Percentiles rank a stretch among this genome's conserved stretches.
These are phyloP conservation scores for Grosmannia clavigera DNA, from an alignment of 2,329 filamentous ascomycete genomes.

Conservation along the genomic window DNA sequence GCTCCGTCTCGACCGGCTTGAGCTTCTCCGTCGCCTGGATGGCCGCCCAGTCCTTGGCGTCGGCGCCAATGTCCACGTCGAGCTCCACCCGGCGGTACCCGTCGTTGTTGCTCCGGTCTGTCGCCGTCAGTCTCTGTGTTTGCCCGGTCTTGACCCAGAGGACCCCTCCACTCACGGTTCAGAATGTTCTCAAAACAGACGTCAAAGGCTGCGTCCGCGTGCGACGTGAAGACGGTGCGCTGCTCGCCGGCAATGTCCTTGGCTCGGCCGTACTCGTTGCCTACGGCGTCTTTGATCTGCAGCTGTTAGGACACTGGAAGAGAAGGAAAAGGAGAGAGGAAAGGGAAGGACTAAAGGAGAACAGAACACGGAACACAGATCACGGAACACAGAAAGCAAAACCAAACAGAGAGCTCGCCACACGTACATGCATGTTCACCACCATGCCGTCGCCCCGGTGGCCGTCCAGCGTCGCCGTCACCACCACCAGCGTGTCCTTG, in stretches of 20 bases:
- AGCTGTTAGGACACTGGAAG: neutral
- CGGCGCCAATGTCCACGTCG: constrained; percentile 90
- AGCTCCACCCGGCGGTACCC: constrained; percentile 68
- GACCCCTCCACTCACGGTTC: constrained; percentile 14
- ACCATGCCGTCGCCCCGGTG: constrained; percentile 80
- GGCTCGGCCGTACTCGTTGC: constrained; percentile 88
- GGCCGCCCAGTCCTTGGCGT: constrained; percentile 95
- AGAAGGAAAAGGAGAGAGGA: too few relatives aligned
- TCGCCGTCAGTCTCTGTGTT: neutral
- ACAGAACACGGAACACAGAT: too few relatives aligned
- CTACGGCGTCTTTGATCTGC: constrained; percentile 87
- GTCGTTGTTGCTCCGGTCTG: constrained; percentile 24
- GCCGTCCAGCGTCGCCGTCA: constrained; percentile 82
- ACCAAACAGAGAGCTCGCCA: too few relatives aligned
- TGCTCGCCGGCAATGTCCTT: constrained; percentile 87
- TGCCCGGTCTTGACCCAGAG: too few relatives aligned
- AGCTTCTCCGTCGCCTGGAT: constrained; percentile 96
- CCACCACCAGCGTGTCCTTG: constrained; percentile 85
- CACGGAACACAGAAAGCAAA: too few relatives aligned
- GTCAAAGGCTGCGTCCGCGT: constrained; percentile 84
- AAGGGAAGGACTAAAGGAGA: too few relatives aligned
- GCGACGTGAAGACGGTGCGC: constrained; percentile 86
- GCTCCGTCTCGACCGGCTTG: constrained; percentile 89
- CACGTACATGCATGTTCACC: constrained; percentile 80
- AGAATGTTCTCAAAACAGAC: constrained; percentile 90